Evolutionary conservation across 1,284 basidiomycete genomes (phyloP).

Genomic region (Cutaneotrichosporon cavernicola): DNA sequence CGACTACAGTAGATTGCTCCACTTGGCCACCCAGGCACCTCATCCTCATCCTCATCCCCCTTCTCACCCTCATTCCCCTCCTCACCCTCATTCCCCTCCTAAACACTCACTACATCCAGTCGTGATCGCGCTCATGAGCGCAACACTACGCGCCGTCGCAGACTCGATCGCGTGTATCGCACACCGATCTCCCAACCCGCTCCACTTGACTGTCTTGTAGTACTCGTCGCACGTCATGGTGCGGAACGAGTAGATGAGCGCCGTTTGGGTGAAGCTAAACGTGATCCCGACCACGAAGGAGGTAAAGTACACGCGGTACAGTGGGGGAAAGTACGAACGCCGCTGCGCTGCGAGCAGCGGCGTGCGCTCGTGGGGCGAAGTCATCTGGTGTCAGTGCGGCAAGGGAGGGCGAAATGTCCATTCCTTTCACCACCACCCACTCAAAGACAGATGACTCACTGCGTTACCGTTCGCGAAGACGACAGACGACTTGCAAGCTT

Average conservation of each 20-base stretch:
- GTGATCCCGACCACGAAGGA: slow-evolving; percentile 40
- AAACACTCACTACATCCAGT: slow-evolving; percentile 34
- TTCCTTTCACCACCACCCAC: too few relatives aligned
- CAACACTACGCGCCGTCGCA: slow-evolving; percentile 34
- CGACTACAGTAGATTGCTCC: too few relatives aligned
- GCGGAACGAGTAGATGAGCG: slow-evolving; percentile 48
- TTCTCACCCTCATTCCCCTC: neutral
- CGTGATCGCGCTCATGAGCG: slow-evolving; percentile 40
- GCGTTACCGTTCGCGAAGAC: too few relatives aligned
- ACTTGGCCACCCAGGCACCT: too few relatives aligned
- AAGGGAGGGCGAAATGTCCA: neutral
- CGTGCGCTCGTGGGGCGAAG: slow-evolving; percentile 1
- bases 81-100: too few relatives aligned
- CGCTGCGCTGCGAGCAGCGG: slow-evolving; percentile 3
- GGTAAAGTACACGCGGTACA: slow-evolving; percentile 41
- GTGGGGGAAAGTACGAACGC: slow-evolving; percentile 27
- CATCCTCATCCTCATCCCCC: neutral
- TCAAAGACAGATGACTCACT: too few relatives aligned
- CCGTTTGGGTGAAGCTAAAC: slow-evolving; percentile 47
- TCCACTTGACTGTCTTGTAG: slow-evolving; percentile 35
- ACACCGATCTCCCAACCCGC: slow-evolving; percentile 39
- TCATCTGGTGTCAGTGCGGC: neutral
- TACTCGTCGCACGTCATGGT: slow-evolving; percentile 49
- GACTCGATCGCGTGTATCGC: slow-evolving; percentile 36
- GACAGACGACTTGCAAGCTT: too few relatives aligned